Base-by-base conservation (phyloP, 2,329 filamentous ascomycete species). In the Ceratocystis harringtonii region DNA sequence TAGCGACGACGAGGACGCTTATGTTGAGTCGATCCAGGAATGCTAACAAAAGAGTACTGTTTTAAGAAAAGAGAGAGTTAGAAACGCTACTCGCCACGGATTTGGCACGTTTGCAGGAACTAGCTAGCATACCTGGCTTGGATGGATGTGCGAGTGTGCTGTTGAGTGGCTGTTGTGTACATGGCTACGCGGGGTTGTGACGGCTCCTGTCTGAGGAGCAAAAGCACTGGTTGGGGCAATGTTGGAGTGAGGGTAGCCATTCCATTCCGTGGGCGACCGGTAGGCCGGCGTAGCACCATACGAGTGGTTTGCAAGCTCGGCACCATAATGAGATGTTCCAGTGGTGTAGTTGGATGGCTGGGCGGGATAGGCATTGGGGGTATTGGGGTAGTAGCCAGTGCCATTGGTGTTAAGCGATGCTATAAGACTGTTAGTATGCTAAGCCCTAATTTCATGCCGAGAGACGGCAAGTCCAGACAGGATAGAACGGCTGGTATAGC, bases 21-120 rank as follows among this genome's bases (percentile, higher is more conserved):
- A 75, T 97, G 92, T 74, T 99, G 94, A 74, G 96, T 92, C 12
- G 92, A 90, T 69, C 94, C 94, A 1, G 94, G 94, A 72, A 97
- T 97, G 0, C 94, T 92, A 41, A 97, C 94, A 73, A 99, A 97
- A 0, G 92, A 96, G 75, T 97, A 97, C 50, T 64, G 25, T 25
- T 19, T 10, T n/a, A 5, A n/a, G 1, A 10, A 17, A 12, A 10
- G 3, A 32, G 30, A 15, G 10, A 22, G 32, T 61, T 61, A 61
- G 58, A n/a, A 10, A 12, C 5, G 10, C 15, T 32, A 15, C 22
- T 28, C 28, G 25, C n/a, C 12, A 2, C 5, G 12, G 3, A 2
- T 43, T 25, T 43, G n/a, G 15, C 3, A 25, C 4, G 17, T 5
- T 17, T 43, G 17, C 2, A 22, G 2, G 3, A 10, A 25, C 1